Base-by-base conservation (phyloP, 495 filamentous ascomycete genomes). In the Lasiosphaeriaceae sp. region DNA sequence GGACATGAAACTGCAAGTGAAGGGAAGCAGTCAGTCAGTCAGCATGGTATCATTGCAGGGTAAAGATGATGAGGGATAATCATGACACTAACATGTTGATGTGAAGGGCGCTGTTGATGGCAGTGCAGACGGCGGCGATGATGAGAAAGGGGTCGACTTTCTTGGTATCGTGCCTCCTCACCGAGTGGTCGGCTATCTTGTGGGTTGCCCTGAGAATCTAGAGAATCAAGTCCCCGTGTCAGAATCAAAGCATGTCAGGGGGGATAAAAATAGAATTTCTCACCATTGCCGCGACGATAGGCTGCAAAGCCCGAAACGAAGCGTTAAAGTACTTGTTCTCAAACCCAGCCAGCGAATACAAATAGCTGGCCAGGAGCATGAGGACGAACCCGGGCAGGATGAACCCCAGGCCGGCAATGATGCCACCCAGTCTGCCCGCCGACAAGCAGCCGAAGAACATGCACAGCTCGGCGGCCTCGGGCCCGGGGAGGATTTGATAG, bases 381-480 rank as follows among this genome's bases (percentile, higher is more conserved):
- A 57, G 23, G 46, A 57, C 47, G 29, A 57, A 57, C 22, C 55
- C 55, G 22, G 55, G 55, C 22, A 57, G 48, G 14, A 23, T 23
- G 23, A 57, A 57, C 2, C 35, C 55, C n/a, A 57, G 14, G 1
- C 55, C 55, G 11, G 55, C 55, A 39, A 57, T 19, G 23, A 57
- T 57, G 6, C 55, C 55, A 23, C 55, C 55, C 5, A 52, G 3
- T 39, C 55, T 44, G 6, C 55, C 55, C 4, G 47, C 47, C 2
- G 55, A 57, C 46, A 57, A 35, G 24, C 55, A 57, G 47, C 55
- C 55, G 24, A 57, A 57, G 55, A 57, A 57, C 55, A 57, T 57
- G 47, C 55, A 57, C 39, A 57, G 39, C 29, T 52, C 55, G 39
- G 48, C 55, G 17, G 55, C 55, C 39, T 57, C 55, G 48, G 47